Evolutionary conservation across 2,329 filamentous ascomycete species (phyloP), one percentile per base, ranked within the genome.

Genomic region (Pestalotiopsis sp.): DNA sequence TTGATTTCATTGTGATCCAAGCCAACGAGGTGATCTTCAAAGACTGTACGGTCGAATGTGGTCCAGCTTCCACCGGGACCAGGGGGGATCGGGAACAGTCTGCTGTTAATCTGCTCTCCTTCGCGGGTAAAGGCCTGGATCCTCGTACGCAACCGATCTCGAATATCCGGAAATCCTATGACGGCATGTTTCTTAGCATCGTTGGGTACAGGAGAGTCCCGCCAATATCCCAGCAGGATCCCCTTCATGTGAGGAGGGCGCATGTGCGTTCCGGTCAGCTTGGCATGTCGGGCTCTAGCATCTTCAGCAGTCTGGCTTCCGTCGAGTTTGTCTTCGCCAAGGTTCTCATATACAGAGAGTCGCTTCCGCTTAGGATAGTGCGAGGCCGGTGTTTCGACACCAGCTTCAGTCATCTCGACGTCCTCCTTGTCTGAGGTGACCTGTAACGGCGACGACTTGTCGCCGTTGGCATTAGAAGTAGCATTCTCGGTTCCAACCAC

Each of bases 41-140:
- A 90, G 25, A 89, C 84, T 38, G 90, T 83, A 23, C 86, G 82
- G 68, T 89, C 86, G 72, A 90, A 90, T 0, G 88, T 90, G 27
- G 90, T 87, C 89, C 88, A 91, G 75, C 87, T 90, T 66, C 87
- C 88, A 25, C 88, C 88, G 1, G 88, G 86, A 0, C 88, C 89
- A 2, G 86, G 84, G 1, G 88, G 88, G 4, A 89, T 72, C 13
- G 76, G 76, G 74, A 39, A 87, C 80, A 74, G 83, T 83, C 36
- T 79, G 56, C 81, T 76, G 5, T 83, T 80, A 36, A 90, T 80
- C 2, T 80, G 74, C 12, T 86, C 82, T 13, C 87, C 87, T 2
- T 78, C 74, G 25, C 85, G 83, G 59, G 84, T 87, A 63, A 81
- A 79, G 0, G 81, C 79, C 72, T 89, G 86, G 49, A 90, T 86